Base-by-base conservation (phyloP, 2,329 filamentous ascomycete genomes). In the Cadophora gregata region DNA sequence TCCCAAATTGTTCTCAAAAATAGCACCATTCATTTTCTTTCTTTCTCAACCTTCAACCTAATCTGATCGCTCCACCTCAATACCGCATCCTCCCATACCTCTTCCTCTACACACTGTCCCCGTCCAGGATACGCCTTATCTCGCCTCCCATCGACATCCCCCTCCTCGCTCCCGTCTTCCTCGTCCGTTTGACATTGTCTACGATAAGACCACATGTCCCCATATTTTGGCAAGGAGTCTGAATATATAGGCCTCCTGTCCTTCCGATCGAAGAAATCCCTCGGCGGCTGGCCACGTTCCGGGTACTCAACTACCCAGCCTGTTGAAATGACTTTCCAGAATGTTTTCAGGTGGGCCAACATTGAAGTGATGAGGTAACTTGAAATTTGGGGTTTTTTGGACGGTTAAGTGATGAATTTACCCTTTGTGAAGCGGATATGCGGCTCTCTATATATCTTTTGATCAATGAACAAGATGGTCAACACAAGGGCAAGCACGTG, bases 301-400 rank as follows among this genome's bases (percentile, higher is more conserved):
- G 71, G 71, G 47, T 73, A 73, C 53, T 73, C 71, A 6, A 73
- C 19, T 12, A 72, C 71, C 71, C 71, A 73, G 27, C 71, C 71
- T 0, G 70, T 71, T 1, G 69, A 68, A 14, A 73, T 64, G 9
- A 67, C 58, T 24, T 68, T 62, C 71, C 71, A 73, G 50, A 70
- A 68, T 27, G 68, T 63, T 33, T 71, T 72, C 53, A 68, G 48
- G n/a, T 58, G 53, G 33, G 36, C 24, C 8, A 58, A 25, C 53
- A 58, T 58, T 45, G 16, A 8, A 10, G n/a, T 12, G 38, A 42
- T 42, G n/a, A n/a, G n/a, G 19, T 42, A 5, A 6, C 10, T 33
- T 33, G 31, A 33, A 33, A 33, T 33, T n/a, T n/a, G n/a, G 31
- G 10, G 10, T 33, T 10, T 33, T 33, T 33, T 10, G 31, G 16